A percentile compares a stretch with the other conserved stretches of the same genome.
Evolutionary conservation across 306 rosid genomes (phyloP).

Genomic region (peach (Prunus persica)): Prunus_persica_NCBIv2 NC_034014.1:28158501-28159000

Average conservation of each 20-base stretch:
- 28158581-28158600: neutral
- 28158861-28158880: neutral
- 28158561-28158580: neutral
- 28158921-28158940: conserved; percentile 90
- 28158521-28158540: neutral
- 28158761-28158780: neutral
- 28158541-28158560: neutral
- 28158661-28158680: neutral
- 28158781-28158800: neutral
- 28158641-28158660: neutral
- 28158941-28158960: conserved; percentile 83
- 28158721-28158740: neutral
- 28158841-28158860: neutral
- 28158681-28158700: neutral
- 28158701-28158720: neutral
- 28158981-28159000: conserved; percentile 91
- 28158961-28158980: conserved; percentile 69
- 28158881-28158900: neutral
- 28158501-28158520: neutral
- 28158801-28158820: neutral
- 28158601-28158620: neutral
- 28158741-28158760: neutral
- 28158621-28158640: neutral
- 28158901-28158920: conserved; percentile 63
- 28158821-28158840: neutral